phyloP scores from a whole-genome alignment of 768 basidiomycete species.

The Pholiota conissans region DNA sequence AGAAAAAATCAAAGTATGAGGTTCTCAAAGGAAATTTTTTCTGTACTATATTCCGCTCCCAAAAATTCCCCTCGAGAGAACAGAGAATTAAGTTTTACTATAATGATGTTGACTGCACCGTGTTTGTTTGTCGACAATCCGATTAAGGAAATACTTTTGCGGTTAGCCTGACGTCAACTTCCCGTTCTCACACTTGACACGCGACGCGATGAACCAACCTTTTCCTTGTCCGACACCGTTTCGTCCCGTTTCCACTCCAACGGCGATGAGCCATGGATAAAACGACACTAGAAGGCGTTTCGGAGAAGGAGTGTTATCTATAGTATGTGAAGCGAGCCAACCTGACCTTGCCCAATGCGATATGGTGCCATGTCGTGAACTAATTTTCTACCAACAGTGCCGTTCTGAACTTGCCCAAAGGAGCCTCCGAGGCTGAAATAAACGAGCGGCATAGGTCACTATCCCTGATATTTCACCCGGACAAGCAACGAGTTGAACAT shows the following conservation, averaged over 20 bases:
- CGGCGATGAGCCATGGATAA: slow-evolving; percentile 3
- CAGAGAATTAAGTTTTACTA: too few species aligned
- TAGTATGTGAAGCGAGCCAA: slow-evolving; percentile 11
- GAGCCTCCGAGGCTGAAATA: slow-evolving; percentile 68
- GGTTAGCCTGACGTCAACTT: not conserved
- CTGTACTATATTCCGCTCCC: too few species aligned
- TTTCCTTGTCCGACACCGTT: not conserved
- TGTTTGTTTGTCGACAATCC: not conserved
- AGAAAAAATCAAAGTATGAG: too few species aligned
- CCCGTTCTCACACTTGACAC: slow-evolving; percentile 5
- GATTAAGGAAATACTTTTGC: not conserved
- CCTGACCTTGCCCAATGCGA: too few species aligned
- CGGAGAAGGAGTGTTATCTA: slow-evolving; percentile 3
- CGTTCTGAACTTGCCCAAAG: slow-evolving; percentile 67
- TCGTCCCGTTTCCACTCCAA: not conserved
- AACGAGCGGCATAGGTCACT: slow-evolving; percentile 70
- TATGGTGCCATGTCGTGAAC: not conserved
- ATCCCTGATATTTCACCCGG: slow-evolving; percentile 83
- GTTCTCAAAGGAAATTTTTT: too few species aligned
- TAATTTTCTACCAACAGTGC: slow-evolving; percentile 38
- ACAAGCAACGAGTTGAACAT: slow-evolving; percentile 67
- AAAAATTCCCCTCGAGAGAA: too few species aligned
- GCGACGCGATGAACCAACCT: not conserved
- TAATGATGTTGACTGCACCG: too few species aligned
- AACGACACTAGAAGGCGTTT: not conserved